A percentile compares a stretch with the other conserved stretches of the same genome.
These are phyloP conservation scores for Vaccinium darrowii DNA, from an alignment of 148 eudicot genomes.

Conservation along the genomic window DNA sequence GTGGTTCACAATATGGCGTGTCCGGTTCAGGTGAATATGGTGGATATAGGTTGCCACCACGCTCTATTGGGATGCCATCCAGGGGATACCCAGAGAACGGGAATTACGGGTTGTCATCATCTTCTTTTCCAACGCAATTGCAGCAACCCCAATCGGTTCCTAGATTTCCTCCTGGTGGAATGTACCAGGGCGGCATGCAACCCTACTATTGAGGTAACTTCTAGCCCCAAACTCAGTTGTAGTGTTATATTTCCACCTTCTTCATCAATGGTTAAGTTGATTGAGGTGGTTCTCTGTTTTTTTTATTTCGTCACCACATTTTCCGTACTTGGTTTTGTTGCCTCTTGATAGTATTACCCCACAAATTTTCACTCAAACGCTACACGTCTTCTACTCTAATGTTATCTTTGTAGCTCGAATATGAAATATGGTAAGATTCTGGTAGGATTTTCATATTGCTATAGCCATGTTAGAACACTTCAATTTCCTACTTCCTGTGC, in stretches of 20 bases:
- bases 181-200: constrained; percentile 67
- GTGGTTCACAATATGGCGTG: constrained; percentile 47
- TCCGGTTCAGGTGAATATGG: constrained; percentile 48
- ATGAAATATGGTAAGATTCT: not conserved
- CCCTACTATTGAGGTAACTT: constrained; percentile 78
- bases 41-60: constrained; percentile 57
- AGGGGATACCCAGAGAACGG: constrained; percentile 60
- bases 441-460: not conserved
- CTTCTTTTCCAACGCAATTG: constrained; percentile 41
- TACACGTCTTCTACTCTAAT: not conserved
- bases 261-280: not conserved
- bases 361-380: not conserved
- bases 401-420: not conserved
- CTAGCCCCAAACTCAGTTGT: not conserved
- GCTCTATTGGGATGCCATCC: constrained; percentile 41
- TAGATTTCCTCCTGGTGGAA: constrained; percentile 67
- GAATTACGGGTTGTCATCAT: constrained; percentile 43
- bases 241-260: not conserved
- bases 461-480: not conserved
- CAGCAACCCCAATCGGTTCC: constrained; percentile 56
- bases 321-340: not conserved
- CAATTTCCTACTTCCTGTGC: not conserved
- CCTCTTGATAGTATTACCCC: not conserved
- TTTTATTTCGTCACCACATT: not conserved
- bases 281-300: constrained; percentile 4